These are phyloP conservation scores for Botrytis porri DNA, from an alignment of 2,329 filamentous ascomycete genomes.

Conservation along the genomic window DNA sequence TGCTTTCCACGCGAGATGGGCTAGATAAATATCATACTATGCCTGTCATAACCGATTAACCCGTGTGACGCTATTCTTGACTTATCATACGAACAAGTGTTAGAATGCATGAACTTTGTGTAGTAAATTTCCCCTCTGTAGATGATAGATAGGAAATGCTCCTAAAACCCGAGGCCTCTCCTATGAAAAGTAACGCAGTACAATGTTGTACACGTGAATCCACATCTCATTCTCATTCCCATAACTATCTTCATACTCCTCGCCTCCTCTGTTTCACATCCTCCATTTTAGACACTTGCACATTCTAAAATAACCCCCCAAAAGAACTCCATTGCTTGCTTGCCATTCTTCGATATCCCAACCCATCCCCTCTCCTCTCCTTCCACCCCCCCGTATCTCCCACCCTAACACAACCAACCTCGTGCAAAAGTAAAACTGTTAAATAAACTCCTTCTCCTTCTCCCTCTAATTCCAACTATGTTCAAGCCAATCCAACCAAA, in stretches of 20 bases:
- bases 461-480: no score
- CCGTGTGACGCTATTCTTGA: neutral
- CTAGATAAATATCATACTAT: neutral
- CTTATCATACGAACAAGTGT: neutral
- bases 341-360: neutral
- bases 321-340: conserved; percentile 1
- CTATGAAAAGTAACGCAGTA: neutral
- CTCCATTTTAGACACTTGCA: no score
- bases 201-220: neutral
- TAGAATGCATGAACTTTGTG: neutral
- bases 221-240: neutral
- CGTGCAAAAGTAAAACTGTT: neutral
- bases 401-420: neutral
- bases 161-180: neutral
- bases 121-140: neutral
- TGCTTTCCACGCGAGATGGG: neutral
- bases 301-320: neutral
- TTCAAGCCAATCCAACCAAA: no score
- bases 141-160: neutral
- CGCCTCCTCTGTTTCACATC: neutral
- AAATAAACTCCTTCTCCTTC: neutral
- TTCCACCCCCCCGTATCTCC: neutral
- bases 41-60: neutral
- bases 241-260: neutral
- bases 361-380: neutral